Evolutionary conservation across 169 alveolate species (phyloP), one percentile per base, ranked within the genome.

Genomic region (Fabrea salina): DNA sequence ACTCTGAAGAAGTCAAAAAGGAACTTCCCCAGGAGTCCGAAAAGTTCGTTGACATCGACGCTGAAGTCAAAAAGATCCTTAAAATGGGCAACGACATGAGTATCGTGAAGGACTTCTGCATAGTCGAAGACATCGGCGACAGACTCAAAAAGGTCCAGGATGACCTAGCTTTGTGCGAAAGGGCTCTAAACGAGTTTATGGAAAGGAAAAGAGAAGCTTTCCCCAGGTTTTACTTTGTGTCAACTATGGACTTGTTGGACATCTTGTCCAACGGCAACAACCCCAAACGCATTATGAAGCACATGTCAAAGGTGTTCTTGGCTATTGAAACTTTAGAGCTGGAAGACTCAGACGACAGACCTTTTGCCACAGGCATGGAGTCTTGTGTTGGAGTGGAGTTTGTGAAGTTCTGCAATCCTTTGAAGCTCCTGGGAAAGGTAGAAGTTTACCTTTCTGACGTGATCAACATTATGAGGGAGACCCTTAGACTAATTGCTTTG

Each of bases 171-270:
- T 89, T 95, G 80, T 96, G 99, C 86, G 99, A 97, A 90, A 96
- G 96, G 83, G 99, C 99, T 0, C 89, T 97, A 74, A 96, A 97
- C 81, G 98, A 96, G 76, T 97, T 95, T 91, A 93, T 97, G 97
- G 98, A 97, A 86, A 87, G 97, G 33, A 97, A 97, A 83, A 92
- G 99, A 82, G 94, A 95, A 82, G 97, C 96, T 78, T 97, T 98
- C 86, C 99, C 99, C 41, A 95, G 99, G 61, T 98, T 98, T 90
- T 98, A 95, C 82, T 98, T 98, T 92, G 97, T 98, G 66, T 94
- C 98, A 19, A 94, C 97, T 51, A 97, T 96, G 68, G 99, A 97
- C 86, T 90, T 98, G 53, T 91, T 98, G 53, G 99, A 95, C 85
- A 97, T 98, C 37, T 89, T 96, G 79, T 96, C 99, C 30, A 96